Base-by-base conservation (phyloP, 148 eudicot species). In the Mesembryanthemum crystallinum region DNA sequence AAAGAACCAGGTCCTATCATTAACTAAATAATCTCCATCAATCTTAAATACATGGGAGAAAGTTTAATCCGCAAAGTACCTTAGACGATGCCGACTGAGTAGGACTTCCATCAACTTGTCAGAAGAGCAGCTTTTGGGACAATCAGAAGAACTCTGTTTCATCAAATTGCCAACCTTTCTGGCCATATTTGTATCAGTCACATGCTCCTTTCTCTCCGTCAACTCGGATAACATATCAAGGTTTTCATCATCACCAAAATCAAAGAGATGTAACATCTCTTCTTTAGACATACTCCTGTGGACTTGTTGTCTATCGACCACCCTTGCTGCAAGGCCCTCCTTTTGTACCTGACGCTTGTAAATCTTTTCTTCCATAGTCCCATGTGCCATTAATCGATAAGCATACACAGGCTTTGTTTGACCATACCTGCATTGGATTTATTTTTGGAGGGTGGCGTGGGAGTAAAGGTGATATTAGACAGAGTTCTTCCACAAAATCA, bases 271-370 rank as follows among this genome's bases (percentile, higher is more conserved):
- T 67, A 88, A 78, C 85, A 95, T 90, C 84, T 95, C 99, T 84
- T 95, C 99, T 83, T 90, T 95, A 61, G 99, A 95, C 83, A 95
- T 88, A 60, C 94, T 92, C 80, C 99, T 85, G 79, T 89, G 89
- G 72, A 95, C 90, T 81, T 95, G 99, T 74, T 95, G 99, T 80
- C 92, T 86, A 82, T 95, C 99, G 29, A 95, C 99, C 45, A 95
- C 99, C 82, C 99, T 88, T 39, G 99, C 99, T 77, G 99, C 94
- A 78, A 95, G 96, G 32, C 99, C 96, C 83, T 95, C 99, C 83
- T 95, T 95, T 20, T 94, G 90, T 71, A 95, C 99, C 97, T 95
- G 99, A n/a, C 99, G 99, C 77, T 95, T 95, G 80, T 95, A 95
- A 61, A 95, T 92, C 77, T 92, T 95, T 74, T 92, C 99, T 79